phyloP scores from a whole-genome alignment of 1,284 basidiomycete species.

The Binderoboletus segoi region DNA sequence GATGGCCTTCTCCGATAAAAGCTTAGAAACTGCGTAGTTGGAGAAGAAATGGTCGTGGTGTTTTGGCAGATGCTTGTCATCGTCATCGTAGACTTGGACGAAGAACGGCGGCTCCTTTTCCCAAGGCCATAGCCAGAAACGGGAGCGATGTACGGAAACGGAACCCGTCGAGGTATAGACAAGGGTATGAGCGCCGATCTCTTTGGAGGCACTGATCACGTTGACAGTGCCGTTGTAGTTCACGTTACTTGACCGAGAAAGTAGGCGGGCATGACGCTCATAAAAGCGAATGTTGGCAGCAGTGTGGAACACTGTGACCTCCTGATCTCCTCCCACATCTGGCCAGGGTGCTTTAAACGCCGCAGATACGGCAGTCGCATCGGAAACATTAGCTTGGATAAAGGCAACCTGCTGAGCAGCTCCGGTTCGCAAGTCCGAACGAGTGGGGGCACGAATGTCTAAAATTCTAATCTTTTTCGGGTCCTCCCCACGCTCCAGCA shows the following conservation, averaged over 20 bases:
- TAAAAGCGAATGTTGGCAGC: constrained; percentile 77
- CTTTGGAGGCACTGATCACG: constrained; percentile 46
- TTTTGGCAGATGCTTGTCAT: constrained; percentile 48
- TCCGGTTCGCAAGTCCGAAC: constrained; percentile 54
- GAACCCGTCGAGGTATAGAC: constrained; percentile 68
- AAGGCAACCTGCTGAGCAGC: constrained; percentile 55
- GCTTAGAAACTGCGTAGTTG: constrained; percentile 68
- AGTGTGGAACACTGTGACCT: constrained; percentile 69
- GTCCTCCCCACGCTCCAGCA: constrained; percentile 69
- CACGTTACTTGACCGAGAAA: constrained; percentile 56
- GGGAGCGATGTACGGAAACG: constrained; percentile 51
- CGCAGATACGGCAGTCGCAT: constrained; percentile 50
- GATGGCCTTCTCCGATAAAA: constrained; percentile 55
- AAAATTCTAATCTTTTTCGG: constrained; percentile 64
- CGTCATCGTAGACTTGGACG: constrained; percentile 61
- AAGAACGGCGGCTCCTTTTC: constrained; percentile 55
- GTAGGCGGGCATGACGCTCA: constrained; percentile 55
- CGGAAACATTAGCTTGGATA: constrained; percentile 57
- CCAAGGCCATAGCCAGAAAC: constrained; percentile 74
- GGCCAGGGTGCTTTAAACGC: constrained; percentile 73
- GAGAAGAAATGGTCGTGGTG: constrained; percentile 64
- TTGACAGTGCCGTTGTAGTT: constrained; percentile 70
- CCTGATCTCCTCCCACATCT: constrained; percentile 21
- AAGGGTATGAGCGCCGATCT: constrained; percentile 51
- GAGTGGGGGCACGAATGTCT: constrained; percentile 60